A percentile compares a stretch with the other conserved stretches of the same genome.
Evolutionary conservation across 768 basidiomycete species (phyloP).

Genomic region (Lyophyllum decastes): DNA sequence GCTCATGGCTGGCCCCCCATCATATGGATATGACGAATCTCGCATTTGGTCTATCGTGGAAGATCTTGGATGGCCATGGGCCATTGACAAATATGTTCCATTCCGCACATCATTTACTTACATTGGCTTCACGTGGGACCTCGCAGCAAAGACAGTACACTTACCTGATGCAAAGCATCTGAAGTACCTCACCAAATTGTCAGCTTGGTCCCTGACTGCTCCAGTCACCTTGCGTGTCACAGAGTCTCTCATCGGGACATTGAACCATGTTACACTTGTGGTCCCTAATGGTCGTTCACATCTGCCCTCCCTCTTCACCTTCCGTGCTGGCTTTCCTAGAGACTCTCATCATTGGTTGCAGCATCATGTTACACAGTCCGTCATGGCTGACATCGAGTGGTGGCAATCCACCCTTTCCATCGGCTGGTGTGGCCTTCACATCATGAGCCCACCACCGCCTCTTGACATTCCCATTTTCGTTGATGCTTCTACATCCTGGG

Average conservation of each 20-base stretch:
- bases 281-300: conserved; percentile 28
- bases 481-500: conserved; percentile 26
- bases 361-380: conserved; percentile 13
- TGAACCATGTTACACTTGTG: conserved; percentile 36
- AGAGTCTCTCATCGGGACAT: conserved; percentile 30
- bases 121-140: background rate
- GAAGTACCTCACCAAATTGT: conserved; percentile 18
- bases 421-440: conserved; percentile 10
- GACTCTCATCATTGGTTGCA: conserved; percentile 10
- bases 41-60: background rate
- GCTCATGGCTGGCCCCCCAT: background rate
- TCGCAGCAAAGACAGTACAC: background rate
- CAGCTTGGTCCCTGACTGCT: conserved; percentile 11
- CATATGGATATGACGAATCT: background rate
- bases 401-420: conserved; percentile 16
- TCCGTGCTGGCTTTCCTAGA: conserved; percentile 24
- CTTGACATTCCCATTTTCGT: conserved; percentile 24
- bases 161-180: background rate
- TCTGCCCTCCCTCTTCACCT: conserved; percentile 29
- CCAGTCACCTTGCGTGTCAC: conserved; percentile 19
- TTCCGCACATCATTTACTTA: background rate
- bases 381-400: conserved; percentile 26
- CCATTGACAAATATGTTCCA: background rate
- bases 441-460: background rate
- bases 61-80: conserved; percentile 3